These are phyloP conservation scores for Dittrichia graveolens DNA, from an alignment of 129 eudicot genomes.

Conservation along the genomic window DNA sequence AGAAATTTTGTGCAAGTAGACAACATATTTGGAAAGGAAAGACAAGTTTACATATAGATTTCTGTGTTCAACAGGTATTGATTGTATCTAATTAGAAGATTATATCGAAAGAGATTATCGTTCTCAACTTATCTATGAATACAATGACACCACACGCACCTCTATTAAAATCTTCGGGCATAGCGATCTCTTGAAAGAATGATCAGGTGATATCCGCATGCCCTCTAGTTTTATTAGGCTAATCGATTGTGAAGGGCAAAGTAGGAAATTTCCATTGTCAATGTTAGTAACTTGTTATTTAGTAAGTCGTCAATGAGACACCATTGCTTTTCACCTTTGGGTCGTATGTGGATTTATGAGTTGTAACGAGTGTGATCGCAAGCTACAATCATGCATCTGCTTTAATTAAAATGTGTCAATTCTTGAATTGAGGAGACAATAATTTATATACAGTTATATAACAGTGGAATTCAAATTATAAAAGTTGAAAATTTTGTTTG, in stretches of 20 bases:
- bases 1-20: too few species aligned
- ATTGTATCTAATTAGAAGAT: too few species aligned
- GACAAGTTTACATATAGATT: too few species aligned
- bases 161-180: too few species aligned
- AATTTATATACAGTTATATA: neutral
- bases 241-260: slow-evolving; percentile 18
- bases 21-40: too few species aligned
- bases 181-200: slow-evolving; percentile 13
- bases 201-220: slow-evolving; percentile 6
- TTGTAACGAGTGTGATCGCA: slow-evolving; percentile 60
- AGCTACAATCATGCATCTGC: slow-evolving; percentile 73
- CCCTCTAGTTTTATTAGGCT: slow-evolving; percentile 8
- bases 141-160: too few species aligned
- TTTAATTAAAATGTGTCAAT: slow-evolving; percentile 13
- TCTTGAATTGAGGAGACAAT: neutral
- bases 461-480: neutral
- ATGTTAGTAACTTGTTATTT: slow-evolving; percentile 29
- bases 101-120: too few species aligned
- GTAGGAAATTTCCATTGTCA: slow-evolving; percentile 1
- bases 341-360: slow-evolving; percentile 33
- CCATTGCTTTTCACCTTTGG: slow-evolving; percentile 31
- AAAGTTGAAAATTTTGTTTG: too few species aligned
- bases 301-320: slow-evolving; percentile 36
- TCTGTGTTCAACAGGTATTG: too few species aligned
- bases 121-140: too few species aligned